These are phyloP conservation scores for Pythium apleroticum DNA, from an alignment of 352 stramenopile species.

Conservation along the genomic window DNA sequence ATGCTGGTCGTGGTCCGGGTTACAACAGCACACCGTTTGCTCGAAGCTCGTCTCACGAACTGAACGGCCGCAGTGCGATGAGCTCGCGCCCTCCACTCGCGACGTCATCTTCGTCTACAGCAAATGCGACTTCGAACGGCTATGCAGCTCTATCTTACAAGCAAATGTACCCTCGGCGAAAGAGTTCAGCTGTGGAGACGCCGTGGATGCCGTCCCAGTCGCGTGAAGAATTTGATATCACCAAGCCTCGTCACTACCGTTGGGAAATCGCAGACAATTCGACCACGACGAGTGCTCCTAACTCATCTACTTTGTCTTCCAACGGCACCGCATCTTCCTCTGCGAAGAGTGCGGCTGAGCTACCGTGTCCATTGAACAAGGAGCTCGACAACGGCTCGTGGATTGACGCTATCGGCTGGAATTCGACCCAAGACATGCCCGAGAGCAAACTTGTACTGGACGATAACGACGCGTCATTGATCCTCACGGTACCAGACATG, in stretches of 20 bases:
- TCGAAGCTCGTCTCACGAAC: constrained; percentile 6
- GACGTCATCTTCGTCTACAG: background rate
- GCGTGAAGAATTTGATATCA: constrained; percentile 66
- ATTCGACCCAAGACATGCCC: constrained; percentile 77
- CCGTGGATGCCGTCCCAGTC: constrained; percentile 33
- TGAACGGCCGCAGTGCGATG: background rate
- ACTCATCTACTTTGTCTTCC: background rate
- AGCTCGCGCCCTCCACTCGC: background rate
- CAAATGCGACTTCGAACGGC: background rate
- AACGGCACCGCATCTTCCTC: background rate
- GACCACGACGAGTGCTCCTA: background rate
- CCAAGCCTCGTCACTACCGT: constrained; percentile 68
- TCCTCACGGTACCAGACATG: constrained; percentile 76
- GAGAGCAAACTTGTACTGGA: constrained; percentile 80
- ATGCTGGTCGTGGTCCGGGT: background rate
- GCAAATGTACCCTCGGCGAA: constrained; percentile 29
- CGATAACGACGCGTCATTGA: constrained; percentile 78
- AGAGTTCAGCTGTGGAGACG: constrained; percentile 19
- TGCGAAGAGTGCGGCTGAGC: background rate
- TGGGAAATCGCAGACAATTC: constrained; percentile 59
- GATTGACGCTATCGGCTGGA: constrained; percentile 79
- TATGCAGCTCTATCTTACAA: constrained; percentile 27
- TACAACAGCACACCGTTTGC: constrained; percentile 11
- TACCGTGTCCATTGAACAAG: constrained; percentile 64
- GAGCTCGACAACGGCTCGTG: constrained; percentile 70